Percentiles rank a stretch among this genome's conserved stretches.
These are phyloP conservation scores for Colletotrichum theobromicola DNA, from an alignment of 2,329 filamentous ascomycete genomes.

Conservation along the genomic window DNA sequence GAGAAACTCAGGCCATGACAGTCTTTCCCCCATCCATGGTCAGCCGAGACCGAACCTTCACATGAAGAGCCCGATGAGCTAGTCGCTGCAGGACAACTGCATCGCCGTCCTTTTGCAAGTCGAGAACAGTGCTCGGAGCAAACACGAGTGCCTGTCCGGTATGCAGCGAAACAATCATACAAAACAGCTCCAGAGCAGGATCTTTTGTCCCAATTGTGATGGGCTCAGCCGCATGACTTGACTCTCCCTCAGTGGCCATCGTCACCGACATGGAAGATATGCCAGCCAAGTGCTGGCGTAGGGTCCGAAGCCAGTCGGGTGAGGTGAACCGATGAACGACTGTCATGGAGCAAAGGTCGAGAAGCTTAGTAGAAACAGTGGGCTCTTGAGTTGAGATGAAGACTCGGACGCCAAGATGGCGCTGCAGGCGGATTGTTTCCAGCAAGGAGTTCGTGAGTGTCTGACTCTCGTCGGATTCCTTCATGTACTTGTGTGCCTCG, in stretches of 20 bases:
- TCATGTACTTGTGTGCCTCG: slow-evolving; percentile 82
- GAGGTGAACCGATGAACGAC: slow-evolving; percentile 73
- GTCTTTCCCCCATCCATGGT: slow-evolving; percentile 51
- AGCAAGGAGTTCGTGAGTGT: slow-evolving; percentile 68
- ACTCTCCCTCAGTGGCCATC: not conserved
- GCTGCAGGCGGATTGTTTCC: slow-evolving; percentile 70
- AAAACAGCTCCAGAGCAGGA: slow-evolving; percentile 39
- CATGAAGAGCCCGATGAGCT: slow-evolving; percentile 42
- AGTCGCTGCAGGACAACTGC: slow-evolving; percentile 30
- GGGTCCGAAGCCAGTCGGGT: slow-evolving; percentile 34
- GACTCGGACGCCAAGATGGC: slow-evolving; percentile 70
- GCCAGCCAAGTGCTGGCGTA: slow-evolving; percentile 34
- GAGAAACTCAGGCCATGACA: slow-evolving; percentile 41
- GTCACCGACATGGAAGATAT: slow-evolving; percentile 21
- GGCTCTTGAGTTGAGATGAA: slow-evolving; percentile 82
- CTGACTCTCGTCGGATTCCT: slow-evolving; percentile 55
- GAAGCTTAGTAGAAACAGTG: slow-evolving; percentile 68
- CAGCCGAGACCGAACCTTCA: slow-evolving; percentile 45
- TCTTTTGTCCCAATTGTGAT: slow-evolving; percentile 25
- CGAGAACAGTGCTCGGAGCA: slow-evolving; percentile 44
- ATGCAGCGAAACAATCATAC: slow-evolving; percentile 44
- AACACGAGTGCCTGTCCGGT: slow-evolving; percentile 54
- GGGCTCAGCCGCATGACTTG: not conserved
- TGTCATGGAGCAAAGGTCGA: slow-evolving; percentile 75
- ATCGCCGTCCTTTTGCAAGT: no score